Conservation (phyloP, 2,329 filamentous ascomycete genomes). For the Periconia sp. region DNA sequence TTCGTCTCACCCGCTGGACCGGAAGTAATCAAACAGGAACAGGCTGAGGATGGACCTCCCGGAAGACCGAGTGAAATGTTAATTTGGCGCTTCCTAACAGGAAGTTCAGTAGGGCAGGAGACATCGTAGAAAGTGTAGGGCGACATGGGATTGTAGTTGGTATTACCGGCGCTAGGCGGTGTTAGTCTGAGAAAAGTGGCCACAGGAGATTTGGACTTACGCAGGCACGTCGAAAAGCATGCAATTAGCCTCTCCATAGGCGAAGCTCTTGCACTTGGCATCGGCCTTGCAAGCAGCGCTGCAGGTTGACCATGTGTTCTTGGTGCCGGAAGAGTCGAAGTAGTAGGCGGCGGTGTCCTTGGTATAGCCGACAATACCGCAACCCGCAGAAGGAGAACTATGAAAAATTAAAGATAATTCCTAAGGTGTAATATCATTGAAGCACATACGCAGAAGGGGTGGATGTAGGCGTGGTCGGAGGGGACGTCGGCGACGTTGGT, state of each 20-base stretch:
- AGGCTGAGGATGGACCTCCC: slow-evolving; percentile 29
- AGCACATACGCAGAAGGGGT: slow-evolving; percentile 31
- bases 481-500: slow-evolving; percentile 15
- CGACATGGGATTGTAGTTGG: slow-evolving; percentile 40
- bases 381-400: slow-evolving; percentile 29
- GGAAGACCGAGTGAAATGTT: slow-evolving; percentile 33
- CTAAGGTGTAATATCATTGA: too few species aligned
- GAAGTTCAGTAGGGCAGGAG: slow-evolving; percentile 33
- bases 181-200: slow-evolving; percentile 1
- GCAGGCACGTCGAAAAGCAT: slow-evolving; percentile 38
- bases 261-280: slow-evolving; percentile 37
- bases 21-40: slow-evolving; percentile 37
- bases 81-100: slow-evolving; percentile 35
- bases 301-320: slow-evolving; percentile 38
- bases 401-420: too few species aligned
- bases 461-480: slow-evolving; percentile 15
- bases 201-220: slow-evolving; percentile 20
- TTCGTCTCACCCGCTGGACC: slow-evolving; percentile 32
- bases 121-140: slow-evolving; percentile 43
- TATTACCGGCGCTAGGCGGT: slow-evolving; percentile 31
- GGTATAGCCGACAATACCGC: slow-evolving; percentile 39
- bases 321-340: slow-evolving; percentile 41
- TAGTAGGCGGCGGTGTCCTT: slow-evolving; percentile 38
- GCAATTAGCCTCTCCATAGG: slow-evolving; percentile 42
- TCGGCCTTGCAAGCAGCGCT: slow-evolving; percentile 39